Conservation (phyloP, 176 grass and related monocot species). For the Eragrostis curvula region DNA sequence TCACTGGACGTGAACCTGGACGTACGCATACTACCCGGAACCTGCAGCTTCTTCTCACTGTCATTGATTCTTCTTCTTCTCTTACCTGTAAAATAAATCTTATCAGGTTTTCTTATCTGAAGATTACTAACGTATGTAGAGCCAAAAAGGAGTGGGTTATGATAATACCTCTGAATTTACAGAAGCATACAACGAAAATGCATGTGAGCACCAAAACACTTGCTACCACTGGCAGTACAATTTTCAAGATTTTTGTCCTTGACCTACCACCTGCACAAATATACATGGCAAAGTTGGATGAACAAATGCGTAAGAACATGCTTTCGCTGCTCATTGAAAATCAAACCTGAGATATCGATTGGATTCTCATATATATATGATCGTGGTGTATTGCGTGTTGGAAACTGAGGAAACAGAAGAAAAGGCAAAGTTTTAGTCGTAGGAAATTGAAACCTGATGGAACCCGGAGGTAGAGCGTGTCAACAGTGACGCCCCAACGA, state of each 20-base stretch:
- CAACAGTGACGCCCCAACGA: background rate
- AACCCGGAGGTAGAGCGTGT: slow-evolving; percentile 61
- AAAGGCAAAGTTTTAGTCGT: background rate
- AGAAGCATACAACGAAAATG: slow-evolving; percentile 36
- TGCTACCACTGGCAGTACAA: slow-evolving; percentile 27
- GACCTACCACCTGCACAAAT: slow-evolving; percentile 11
- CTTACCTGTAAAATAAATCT: slow-evolving; percentile 14
- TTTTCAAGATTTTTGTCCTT: background rate
- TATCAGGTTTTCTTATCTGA: background rate
- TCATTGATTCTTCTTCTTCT: background rate
- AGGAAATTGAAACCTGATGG: slow-evolving; percentile 19
- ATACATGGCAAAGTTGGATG: background rate
- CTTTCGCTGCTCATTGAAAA: background rate
- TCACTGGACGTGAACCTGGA: slow-evolving; percentile 36
- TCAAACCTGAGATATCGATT: background rate
- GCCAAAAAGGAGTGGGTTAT: background rate
- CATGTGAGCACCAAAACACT: background rate
- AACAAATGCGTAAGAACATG: background rate
- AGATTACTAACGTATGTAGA: background rate
- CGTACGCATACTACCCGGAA: background rate
- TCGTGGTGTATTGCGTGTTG: background rate
- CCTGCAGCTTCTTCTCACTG: slow-evolving; percentile 36
- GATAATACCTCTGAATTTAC: slow-evolving; percentile 31
- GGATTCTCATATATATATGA: background rate
- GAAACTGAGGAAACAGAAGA: background rate